Percentiles rank a stretch among this genome's conserved stretches.
Evolutionary conservation across 768 basidiomycete genomes (phyloP).

Genomic region (Epithele typhae): DNA sequence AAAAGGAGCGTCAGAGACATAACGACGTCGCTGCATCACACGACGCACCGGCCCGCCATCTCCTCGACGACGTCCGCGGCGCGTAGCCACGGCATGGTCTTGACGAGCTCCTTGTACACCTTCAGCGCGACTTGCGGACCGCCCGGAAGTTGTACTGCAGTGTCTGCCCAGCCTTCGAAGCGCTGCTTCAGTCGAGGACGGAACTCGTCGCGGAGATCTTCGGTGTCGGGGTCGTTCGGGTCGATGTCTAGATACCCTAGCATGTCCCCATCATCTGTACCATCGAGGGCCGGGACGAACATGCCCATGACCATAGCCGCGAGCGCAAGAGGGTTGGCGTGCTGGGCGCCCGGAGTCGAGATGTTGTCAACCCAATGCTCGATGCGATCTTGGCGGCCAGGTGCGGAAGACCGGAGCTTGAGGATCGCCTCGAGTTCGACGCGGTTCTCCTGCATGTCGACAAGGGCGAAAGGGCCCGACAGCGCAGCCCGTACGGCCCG

Average conservation of each 20-base stretch:
- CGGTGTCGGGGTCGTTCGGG: slow-evolving; percentile 49
- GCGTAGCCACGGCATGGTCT: slow-evolving; percentile 55
- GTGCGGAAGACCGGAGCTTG: slow-evolving; percentile 34
- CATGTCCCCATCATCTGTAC: slow-evolving; percentile 41
- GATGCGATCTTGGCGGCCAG: slow-evolving; percentile 42
- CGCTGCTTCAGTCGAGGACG: slow-evolving; percentile 52
- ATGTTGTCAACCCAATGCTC: slow-evolving; percentile 50
- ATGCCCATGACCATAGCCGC: slow-evolving; percentile 64
- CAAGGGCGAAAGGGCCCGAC: slow-evolving; percentile 40
- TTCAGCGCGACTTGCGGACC: slow-evolving; percentile 33
- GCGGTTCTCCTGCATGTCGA: slow-evolving; percentile 38
- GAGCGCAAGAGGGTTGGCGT: slow-evolving; percentile 51
- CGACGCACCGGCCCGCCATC: slow-evolving; percentile 50
- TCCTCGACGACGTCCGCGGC: slow-evolving; percentile 49
- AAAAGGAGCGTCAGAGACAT: no score
- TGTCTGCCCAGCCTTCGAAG: slow-evolving; percentile 53
- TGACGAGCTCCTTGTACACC: slow-evolving; percentile 41
- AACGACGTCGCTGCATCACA: no score
- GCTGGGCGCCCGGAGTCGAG: slow-evolving; percentile 32
- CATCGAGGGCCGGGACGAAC: slow-evolving; percentile 33
- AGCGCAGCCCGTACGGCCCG: slow-evolving; percentile 40
- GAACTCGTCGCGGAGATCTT: slow-evolving; percentile 58
- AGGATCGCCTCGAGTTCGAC: slow-evolving; percentile 43
- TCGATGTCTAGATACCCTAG: slow-evolving; percentile 49
- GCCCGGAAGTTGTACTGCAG: slow-evolving; percentile 36